Evolutionary conservation across 1,284 basidiomycete species (phyloP).

Genomic region (Ganoderma lucidum): DNA sequence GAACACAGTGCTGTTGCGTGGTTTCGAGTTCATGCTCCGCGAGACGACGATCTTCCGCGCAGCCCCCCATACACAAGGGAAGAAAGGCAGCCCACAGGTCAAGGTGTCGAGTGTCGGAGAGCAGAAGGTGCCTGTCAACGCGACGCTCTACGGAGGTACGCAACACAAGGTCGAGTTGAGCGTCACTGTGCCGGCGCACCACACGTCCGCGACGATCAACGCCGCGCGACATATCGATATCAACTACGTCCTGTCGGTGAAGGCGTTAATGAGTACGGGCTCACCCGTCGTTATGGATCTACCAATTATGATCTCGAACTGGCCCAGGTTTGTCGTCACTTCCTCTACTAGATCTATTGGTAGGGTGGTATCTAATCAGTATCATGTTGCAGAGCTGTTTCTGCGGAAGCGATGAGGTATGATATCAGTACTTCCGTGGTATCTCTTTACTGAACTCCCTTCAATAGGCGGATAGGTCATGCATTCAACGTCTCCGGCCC

Average conservation of each 20-base stretch:
- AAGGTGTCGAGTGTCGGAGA: slow-evolving; percentile 63
- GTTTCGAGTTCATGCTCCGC: slow-evolving; percentile 81
- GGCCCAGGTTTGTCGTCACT: slow-evolving; percentile 57
- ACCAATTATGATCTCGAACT: slow-evolving; percentile 81
- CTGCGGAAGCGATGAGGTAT: slow-evolving; percentile 71
- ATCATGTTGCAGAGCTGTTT: slow-evolving; percentile 57
- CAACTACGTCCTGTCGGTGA: slow-evolving; percentile 78
- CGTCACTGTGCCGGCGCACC: slow-evolving; percentile 71
- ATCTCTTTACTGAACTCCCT: background rate
- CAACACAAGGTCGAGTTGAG: slow-evolving; percentile 75
- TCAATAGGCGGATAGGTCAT: slow-evolving; percentile 69
- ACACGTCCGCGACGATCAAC: slow-evolving; percentile 79
- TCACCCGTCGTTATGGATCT: slow-evolving; percentile 74
- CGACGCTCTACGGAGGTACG: slow-evolving; percentile 72
- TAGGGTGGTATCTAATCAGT: slow-evolving; percentile 14
- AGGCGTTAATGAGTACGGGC: slow-evolving; percentile 76
- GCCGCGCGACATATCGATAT: slow-evolving; percentile 85
- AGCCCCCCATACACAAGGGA: slow-evolving; percentile 59
- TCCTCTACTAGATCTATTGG: background rate
- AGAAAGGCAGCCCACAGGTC: slow-evolving; percentile 64
- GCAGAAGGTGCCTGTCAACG: slow-evolving; percentile 75
- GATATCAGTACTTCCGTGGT: slow-evolving; percentile 17
- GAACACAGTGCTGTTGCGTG: slow-evolving; percentile 71
- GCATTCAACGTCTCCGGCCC: slow-evolving; percentile 65
- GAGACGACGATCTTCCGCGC: slow-evolving; percentile 77